Percentiles rank a stretch among this genome's conserved stretches.
These are phyloP conservation scores for Tremellales sp. DNA, from an alignment of 1,284 basidiomycete species.

Conservation along the genomic window DNA sequence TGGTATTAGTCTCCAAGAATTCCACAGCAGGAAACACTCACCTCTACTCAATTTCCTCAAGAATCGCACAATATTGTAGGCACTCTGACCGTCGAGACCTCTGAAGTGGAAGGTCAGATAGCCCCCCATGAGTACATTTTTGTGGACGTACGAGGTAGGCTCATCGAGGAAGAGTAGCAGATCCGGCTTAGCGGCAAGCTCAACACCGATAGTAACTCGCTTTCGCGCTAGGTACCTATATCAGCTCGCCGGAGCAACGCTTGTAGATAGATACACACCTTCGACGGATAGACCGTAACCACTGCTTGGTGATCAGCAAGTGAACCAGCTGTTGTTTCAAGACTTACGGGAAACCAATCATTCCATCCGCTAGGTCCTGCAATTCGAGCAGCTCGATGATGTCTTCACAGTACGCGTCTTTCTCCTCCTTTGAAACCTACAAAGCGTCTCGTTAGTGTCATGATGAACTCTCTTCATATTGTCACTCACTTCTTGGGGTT, in stretches of 20 bases:
- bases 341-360: conserved; percentile 45
- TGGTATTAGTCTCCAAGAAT: no score
- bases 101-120: conserved; percentile 30
- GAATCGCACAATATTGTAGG: conserved; percentile 55
- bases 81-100: conserved; percentile 58
- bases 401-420: conserved; percentile 55
- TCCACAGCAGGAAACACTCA: conserved; percentile 46
- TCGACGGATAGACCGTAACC: conserved; percentile 54
- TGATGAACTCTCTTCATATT: no score
- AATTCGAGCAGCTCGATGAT: conserved; percentile 55
- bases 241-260: background rate
- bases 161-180: conserved; percentile 79
- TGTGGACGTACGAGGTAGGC: conserved; percentile 50
- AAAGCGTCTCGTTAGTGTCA: no score
- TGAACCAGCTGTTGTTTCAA: conserved; percentile 50
- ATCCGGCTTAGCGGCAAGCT: conserved; percentile 59
- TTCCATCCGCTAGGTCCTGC: conserved; percentile 53
- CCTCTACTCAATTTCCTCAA: conserved; percentile 42
- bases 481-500: conserved; percentile 52
- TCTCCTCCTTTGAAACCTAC: conserved; percentile 53
- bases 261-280: conserved; percentile 5
- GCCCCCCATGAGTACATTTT: conserved; percentile 67
- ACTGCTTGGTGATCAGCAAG: no score
- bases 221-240: conserved; percentile 55
- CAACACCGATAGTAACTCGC: conserved; percentile 75